These are phyloP conservation scores for Sophora flavescens DNA, from an alignment of 306 rosid species.

Conservation along the genomic window DNA sequence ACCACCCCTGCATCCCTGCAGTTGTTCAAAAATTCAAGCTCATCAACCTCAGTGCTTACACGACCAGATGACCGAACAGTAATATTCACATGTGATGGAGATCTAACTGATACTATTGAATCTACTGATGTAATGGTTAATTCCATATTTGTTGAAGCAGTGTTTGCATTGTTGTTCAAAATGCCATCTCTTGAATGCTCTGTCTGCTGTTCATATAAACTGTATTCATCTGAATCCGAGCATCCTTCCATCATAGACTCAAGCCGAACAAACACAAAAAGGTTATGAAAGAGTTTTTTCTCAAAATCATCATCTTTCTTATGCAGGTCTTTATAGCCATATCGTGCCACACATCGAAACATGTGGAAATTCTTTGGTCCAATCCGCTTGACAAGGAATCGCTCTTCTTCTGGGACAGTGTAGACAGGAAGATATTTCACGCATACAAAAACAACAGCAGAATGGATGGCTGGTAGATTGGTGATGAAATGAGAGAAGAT, in stretches of 20 bases:
- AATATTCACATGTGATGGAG: conserved; percentile 52
- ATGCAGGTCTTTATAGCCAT: conserved; percentile 91
- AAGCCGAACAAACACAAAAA: conserved; percentile 69
- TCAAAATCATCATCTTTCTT: conserved; percentile 89
- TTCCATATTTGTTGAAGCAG: conserved; percentile 53
- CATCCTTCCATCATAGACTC: conserved; percentile 96
- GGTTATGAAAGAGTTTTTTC: conserved; percentile 80
- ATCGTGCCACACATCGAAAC: conserved; percentile 91
- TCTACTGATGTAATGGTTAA: conserved; percentile 63
- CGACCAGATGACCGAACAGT: conserved; percentile 54
- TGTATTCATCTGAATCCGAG: conserved; percentile 81
- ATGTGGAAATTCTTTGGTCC: conserved; percentile 89
- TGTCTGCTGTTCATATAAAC: conserved; percentile 60
- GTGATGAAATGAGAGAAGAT: conserved; percentile 98
- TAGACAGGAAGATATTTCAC: conserved; percentile 94
- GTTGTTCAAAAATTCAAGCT: conserved; percentile 71
- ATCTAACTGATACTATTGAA: conserved; percentile 64
- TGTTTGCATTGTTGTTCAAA: conserved; percentile 50
- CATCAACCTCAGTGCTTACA: conserved; percentile 70
- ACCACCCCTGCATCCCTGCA: conserved; percentile 93
- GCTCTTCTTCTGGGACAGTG: conserved; percentile 89
- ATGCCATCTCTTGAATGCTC: conserved; percentile 52
- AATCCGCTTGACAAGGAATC: conserved; percentile 88
- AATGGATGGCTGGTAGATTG: conserved; percentile 93
- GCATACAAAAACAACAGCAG: conserved; percentile 88